phyloP scores from a whole-genome alignment of 352 stramenopile genomes.

The Blastocystis sp. region DNA sequence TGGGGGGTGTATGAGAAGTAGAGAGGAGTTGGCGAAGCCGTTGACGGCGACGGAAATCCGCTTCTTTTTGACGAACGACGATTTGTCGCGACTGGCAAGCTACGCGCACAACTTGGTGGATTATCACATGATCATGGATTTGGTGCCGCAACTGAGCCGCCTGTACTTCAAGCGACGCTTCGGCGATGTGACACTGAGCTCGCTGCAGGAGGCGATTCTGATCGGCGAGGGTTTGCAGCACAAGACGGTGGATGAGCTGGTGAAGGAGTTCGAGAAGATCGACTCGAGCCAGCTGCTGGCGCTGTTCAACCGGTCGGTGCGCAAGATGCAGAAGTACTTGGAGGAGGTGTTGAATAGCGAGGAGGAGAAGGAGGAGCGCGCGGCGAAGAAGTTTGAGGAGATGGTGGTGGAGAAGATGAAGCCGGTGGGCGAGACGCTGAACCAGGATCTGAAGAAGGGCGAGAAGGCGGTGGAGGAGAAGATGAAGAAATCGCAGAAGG shows the following conservation, averaged over 20 bases:
- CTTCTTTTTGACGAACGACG: slow-evolving; percentile 90
- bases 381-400: slow-evolving; percentile 74
- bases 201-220: slow-evolving; percentile 88
- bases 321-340: slow-evolving; percentile 82
- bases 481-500: slow-evolving; percentile 75
- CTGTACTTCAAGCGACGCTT: slow-evolving; percentile 92
- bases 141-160: slow-evolving; percentile 87
- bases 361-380: slow-evolving; percentile 77
- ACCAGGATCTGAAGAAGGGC: slow-evolving; percentile 75
- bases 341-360: slow-evolving; percentile 76
- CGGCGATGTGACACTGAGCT: slow-evolving; percentile 84
- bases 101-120: slow-evolving; percentile 98
- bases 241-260: slow-evolving; percentile 87
- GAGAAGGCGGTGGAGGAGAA: slow-evolving; percentile 73
- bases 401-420: slow-evolving; percentile 76
- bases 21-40: slow-evolving; percentile 72
- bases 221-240: slow-evolving; percentile 84
- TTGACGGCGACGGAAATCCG: slow-evolving; percentile 82
- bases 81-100: slow-evolving; percentile 92
- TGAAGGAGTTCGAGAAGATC: slow-evolving; percentile 84
- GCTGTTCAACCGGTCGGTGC: slow-evolving; percentile 93
- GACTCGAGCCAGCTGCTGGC: slow-evolving; percentile 90
- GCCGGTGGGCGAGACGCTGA: slow-evolving; percentile 79
- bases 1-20: slow-evolving; percentile 71
- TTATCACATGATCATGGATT: slow-evolving; percentile 97